Evolutionary conservation across 2,329 filamentous ascomycete species (phyloP), one percentile per base, ranked within the genome.

Genomic region (Sporothrix humicola): DNA sequence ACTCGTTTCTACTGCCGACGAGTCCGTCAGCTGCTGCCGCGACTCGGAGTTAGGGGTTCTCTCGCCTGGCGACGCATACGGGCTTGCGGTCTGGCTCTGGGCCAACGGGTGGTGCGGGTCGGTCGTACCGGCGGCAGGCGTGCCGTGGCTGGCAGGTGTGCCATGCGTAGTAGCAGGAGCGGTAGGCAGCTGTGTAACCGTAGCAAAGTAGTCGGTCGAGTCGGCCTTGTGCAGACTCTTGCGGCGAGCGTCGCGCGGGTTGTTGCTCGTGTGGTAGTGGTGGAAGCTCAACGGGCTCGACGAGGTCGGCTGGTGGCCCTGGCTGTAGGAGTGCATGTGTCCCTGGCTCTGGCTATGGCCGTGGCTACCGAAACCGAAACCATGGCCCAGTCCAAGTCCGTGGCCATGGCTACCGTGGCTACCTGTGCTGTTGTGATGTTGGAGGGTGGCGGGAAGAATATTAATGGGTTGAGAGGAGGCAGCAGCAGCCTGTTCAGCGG

Each of bases 1-100:
- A 12, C 31, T 0, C n/a, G 48, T 20, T 2, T 61, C 37, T 63
- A 17, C 56, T 52, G 70, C 58, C n/a, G 42, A 20, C 17, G 56
- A 10, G 44, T 69, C 75, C 73, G 72, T 77, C 75, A 76, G 76
- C 73, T 42, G 69, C 61, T 74, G 76, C 20, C 52, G 50, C 37
- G 73, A 58, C 46, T 75, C 74, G 52, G 81, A 77, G 74, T 81
- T 75, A 73, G 65, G 73, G 68, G 75, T 70, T 54, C 63, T 79
- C 61, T 79, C 77, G 58, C 77, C 78, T 17, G 81, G 79, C 76
- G 82, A 82, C 15, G 84, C 81, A 66, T 91, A 88, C 0, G 92
- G 92, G 78, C 90, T 93, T 20, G 88, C 92, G 50, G 89, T 90
- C 68, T 93, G 87, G 79, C 92, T 95, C 77, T 93, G 91, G 20